Conservation (phyloP, 148 eudicot species). For the Chenopodium quinoa region DNA sequence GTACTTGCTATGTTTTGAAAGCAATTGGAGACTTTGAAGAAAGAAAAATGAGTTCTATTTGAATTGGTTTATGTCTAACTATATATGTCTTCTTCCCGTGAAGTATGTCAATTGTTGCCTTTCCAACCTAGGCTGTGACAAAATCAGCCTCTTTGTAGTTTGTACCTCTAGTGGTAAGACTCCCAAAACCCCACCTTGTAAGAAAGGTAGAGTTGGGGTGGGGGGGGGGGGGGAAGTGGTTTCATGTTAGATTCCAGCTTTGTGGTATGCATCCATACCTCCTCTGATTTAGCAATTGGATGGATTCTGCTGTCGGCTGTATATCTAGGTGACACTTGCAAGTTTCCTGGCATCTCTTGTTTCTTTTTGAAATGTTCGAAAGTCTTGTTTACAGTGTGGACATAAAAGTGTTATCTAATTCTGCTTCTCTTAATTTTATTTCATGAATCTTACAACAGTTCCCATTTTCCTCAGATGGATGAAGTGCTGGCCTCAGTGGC, state of each 20-base stretch:
- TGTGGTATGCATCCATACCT: not conserved
- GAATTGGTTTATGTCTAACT: too few species aligned
- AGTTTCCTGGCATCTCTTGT: not conserved
- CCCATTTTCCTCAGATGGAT: slow-evolving; percentile 30
- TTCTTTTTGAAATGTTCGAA: not conserved
- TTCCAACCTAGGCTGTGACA: too few species aligned
- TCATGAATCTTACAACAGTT: not conserved
- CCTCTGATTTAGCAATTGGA: not conserved
- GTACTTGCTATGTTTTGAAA: too few species aligned
- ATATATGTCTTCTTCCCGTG: too few species aligned
- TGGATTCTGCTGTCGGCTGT: not conserved
- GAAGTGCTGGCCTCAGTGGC: slow-evolving; percentile 40
- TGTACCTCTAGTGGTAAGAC: not conserved
- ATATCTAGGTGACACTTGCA: not conserved
- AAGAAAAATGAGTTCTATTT: too few species aligned
- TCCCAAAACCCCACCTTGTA: not conserved
- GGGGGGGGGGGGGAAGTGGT: too few species aligned
- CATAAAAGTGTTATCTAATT: too few species aligned
- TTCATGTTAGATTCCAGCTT: not conserved
- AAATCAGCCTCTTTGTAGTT: not conserved
- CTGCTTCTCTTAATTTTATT: not conserved
- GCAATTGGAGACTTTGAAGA: too few species aligned
- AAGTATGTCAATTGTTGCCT: too few species aligned
- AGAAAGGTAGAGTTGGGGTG: not conserved
- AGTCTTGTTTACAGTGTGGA: not conserved